Conservation (phyloP, 1,284 basidiomycete genomes). For the Crucibulum parvulum region DNA sequence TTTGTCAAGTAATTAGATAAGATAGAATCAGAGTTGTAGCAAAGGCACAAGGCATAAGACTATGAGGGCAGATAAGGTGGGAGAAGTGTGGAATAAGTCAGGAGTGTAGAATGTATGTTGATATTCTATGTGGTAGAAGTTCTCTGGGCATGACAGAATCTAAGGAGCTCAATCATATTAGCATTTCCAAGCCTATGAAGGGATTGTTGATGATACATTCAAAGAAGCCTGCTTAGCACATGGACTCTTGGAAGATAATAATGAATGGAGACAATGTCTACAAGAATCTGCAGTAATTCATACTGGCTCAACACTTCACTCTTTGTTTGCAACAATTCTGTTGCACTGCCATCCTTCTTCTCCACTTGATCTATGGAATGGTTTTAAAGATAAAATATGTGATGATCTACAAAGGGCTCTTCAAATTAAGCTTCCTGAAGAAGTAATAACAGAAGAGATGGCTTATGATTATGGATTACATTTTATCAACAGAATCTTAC, state of each 20-base stretch:
- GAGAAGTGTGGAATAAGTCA: no score
- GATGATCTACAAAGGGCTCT: constrained; percentile 37
- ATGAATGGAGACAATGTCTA: neutral
- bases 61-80: no score
- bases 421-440: neutral
- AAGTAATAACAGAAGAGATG: constrained; percentile 18
- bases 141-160: no score
- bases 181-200: constrained; percentile 30
- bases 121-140: no score
- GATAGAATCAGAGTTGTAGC: no score
- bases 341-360: neutral
- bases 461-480: constrained; percentile 32
- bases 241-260: neutral
- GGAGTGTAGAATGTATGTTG: no score
- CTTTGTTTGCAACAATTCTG: neutral
- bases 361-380: neutral
- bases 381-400: constrained; percentile 29
- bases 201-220: constrained; percentile 17
- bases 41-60: no score
- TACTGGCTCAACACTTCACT: neutral
- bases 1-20: no score
- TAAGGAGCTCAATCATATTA: constrained; percentile 31
- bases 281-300: neutral
- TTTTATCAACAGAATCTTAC: constrained; percentile 22
- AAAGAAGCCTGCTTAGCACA: neutral